Percentiles rank a stretch among this genome's conserved stretches.
These are phyloP conservation scores for Fusarium agapanthi DNA, from an alignment of 2,329 filamentous ascomycete species.

Conservation along the genomic window DNA sequence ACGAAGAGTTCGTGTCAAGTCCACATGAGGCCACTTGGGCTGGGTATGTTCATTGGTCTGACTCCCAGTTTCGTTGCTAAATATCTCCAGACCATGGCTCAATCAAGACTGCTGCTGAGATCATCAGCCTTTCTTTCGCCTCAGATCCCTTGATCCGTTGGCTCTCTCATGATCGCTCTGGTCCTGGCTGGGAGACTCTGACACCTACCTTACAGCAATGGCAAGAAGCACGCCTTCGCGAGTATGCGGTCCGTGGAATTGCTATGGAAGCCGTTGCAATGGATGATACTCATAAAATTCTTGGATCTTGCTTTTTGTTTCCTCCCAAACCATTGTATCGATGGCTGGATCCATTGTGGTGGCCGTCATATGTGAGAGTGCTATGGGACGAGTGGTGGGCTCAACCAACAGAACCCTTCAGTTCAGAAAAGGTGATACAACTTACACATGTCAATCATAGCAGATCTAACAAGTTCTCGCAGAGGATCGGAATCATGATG, in stretches of 20 bases:
- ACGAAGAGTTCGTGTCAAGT: neutral
- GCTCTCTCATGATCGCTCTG: neutral
- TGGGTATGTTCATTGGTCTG: accelerated
- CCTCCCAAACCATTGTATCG: neutral
- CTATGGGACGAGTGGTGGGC: neutral
- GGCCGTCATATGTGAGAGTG: neutral
- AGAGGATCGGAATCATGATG: neutral
- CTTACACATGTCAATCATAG: accelerated
- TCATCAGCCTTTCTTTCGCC: neutral
- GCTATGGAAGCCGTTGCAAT: neutral
- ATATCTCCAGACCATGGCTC: neutral
- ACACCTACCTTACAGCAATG: neutral
- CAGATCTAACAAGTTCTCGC: accelerated
- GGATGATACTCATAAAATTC: no score
- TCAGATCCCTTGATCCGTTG: neutral
- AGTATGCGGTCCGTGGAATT: neutral
- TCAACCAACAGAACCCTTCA: neutral
- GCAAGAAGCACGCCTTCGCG: neutral
- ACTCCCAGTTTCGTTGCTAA: neutral
- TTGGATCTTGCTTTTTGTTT: neutral
- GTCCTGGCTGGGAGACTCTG: neutral
- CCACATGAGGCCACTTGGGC: neutral
- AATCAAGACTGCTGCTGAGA: neutral
- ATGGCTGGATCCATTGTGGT: neutral
- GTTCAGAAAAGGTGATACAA: neutral